Percentiles rank a stretch among this genome's conserved stretches.
These are phyloP conservation scores for Xerocomellus dryophilus DNA, from an alignment of 768 basidiomycete genomes.

Conservation along the genomic window DNA sequence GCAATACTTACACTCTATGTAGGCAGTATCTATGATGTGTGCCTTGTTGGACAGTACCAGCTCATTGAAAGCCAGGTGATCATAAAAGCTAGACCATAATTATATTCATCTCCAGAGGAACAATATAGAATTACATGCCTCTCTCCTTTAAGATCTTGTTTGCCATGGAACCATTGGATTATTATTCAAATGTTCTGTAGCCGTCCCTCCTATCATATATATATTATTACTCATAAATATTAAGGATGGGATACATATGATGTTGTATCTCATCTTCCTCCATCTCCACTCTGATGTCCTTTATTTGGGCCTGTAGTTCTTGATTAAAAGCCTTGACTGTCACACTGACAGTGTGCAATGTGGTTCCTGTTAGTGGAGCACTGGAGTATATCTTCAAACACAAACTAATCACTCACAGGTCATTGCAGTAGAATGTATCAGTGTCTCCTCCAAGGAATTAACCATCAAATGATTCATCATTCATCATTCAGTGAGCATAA, in stretches of 20 bases:
- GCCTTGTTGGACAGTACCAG: not conserved
- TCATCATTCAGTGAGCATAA: too few relatives aligned
- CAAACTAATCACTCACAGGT: not conserved
- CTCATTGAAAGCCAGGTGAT: not conserved
- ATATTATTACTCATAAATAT: too few relatives aligned
- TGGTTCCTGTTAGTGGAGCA: too few relatives aligned
- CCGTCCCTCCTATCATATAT: too few relatives aligned
- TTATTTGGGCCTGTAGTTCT: not conserved
- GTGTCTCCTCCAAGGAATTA: too few relatives aligned
- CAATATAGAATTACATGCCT: not conserved
- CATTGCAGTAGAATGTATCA: too few relatives aligned
- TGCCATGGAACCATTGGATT: conserved; percentile 3
- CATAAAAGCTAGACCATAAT: not conserved
- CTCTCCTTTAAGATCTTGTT: not conserved
- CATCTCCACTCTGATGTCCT: conserved; percentile 1
- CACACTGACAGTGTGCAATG: not conserved
- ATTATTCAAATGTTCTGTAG: not conserved
- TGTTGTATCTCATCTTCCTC: not conserved
- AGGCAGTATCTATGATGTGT: not conserved
- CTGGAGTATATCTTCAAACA: not conserved
- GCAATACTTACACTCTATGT: not conserved
- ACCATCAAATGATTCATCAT: too few relatives aligned
- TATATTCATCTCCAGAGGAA: too few relatives aligned
- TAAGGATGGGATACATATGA: not conserved
- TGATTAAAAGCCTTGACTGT: not conserved